Conservation (phyloP, 2,329 filamentous ascomycete species). For the Cladosporium phlei region DNA sequence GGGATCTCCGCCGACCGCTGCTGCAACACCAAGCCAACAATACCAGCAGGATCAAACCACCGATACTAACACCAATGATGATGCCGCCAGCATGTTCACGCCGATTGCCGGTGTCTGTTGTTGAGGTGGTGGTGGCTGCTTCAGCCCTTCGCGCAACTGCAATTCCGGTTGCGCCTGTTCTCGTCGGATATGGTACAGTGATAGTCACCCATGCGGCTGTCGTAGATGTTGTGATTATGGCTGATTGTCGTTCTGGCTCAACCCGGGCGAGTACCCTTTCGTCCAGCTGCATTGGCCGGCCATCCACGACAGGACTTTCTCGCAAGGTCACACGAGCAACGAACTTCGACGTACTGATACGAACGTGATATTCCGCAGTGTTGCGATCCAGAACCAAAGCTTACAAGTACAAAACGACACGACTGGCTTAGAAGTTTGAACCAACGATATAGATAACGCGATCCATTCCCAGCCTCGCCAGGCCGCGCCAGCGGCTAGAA, state of each 20-base stretch:
- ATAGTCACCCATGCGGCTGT: background rate
- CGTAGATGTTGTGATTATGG: background rate
- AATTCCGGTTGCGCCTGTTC: background rate
- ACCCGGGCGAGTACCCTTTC: background rate
- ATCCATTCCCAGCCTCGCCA: background rate
- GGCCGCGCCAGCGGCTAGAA: background rate
- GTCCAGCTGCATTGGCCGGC: background rate
- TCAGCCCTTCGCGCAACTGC: background rate
- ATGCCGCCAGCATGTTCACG: background rate
- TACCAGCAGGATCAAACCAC: background rate
- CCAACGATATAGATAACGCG: background rate
- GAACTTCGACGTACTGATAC: too few relatives aligned
- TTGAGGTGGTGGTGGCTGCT: background rate
- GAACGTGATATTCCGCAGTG: too few relatives aligned
- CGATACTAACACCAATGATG: background rate
- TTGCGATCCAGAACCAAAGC: too few relatives aligned
- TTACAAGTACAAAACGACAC: background rate
- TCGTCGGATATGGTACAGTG: background rate
- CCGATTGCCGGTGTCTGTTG: background rate
- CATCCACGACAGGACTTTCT: too few relatives aligned
- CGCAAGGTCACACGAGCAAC: too few relatives aligned
- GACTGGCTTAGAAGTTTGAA: background rate
- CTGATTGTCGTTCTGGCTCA: too few relatives aligned
- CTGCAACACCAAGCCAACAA: background rate
- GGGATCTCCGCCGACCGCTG: background rate